Evolutionary conservation across 305 asterid genomes (phyloP).

Genomic region (Fraxinus sp.): DNA sequence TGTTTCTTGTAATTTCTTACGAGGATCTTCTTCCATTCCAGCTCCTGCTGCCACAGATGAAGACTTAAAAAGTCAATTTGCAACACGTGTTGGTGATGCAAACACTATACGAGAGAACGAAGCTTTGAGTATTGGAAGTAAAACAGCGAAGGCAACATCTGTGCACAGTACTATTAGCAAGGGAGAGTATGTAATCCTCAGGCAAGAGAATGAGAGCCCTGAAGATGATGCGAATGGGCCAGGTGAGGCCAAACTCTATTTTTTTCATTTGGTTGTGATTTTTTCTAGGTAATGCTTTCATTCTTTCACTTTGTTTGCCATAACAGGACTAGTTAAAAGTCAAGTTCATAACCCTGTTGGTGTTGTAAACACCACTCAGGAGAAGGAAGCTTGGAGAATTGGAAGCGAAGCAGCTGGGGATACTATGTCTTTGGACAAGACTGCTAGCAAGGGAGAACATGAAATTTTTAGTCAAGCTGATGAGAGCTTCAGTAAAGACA

Average conservation of each 20-base stretch:
- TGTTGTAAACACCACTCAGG: background rate
- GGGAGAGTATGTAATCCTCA: background rate
- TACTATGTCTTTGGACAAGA: slow-evolving; percentile 5
- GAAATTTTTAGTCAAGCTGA: slow-evolving; percentile 17
- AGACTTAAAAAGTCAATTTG: slow-evolving; percentile 31
- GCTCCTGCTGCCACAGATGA: slow-evolving; percentile 21
- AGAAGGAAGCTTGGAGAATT: background rate
- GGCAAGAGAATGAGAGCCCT: slow-evolving; percentile 14
- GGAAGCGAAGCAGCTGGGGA: slow-evolving; percentile 17
- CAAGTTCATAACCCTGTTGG: background rate
- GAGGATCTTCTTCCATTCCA: slow-evolving; percentile 4
- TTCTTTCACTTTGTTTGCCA: background rate
- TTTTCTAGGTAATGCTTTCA: background rate
- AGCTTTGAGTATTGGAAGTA: slow-evolving; percentile 30
- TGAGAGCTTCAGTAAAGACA: slow-evolving; percentile 12
- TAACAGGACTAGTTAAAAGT: background rate
- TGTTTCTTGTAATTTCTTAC: slow-evolving; percentile 1
- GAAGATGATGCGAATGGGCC: background rate
- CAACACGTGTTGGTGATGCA: slow-evolving; percentile 18
- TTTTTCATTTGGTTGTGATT: background rate
- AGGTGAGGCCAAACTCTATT: background rate
- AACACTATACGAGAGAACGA: slow-evolving; percentile 17
- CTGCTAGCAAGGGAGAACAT: background rate
- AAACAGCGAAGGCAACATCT: slow-evolving; percentile 18
- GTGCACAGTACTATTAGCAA: background rate